A percentile compares a stretch with the other conserved stretches of the same genome.
These are phyloP conservation scores for Aspergillus sp. DNA, from an alignment of 2,329 filamentous ascomycete species.

Conservation along the genomic window DNA sequence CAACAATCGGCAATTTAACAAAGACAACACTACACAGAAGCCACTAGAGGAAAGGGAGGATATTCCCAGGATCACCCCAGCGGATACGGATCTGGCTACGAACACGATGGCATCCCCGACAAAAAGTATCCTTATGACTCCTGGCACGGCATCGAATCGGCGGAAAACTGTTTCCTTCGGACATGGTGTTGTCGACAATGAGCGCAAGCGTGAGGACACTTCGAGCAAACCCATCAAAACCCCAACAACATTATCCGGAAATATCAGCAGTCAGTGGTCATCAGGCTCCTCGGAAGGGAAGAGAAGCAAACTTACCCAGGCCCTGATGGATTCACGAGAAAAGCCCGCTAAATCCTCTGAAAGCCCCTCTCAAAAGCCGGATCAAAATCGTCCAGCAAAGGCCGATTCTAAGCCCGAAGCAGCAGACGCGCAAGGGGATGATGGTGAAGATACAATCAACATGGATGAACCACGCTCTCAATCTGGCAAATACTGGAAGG, in stretches of 20 bases:
- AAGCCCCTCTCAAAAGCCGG: slow-evolving; percentile 9
- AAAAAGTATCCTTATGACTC: slow-evolving; percentile 65
- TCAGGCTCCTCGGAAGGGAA: slow-evolving; percentile 33
- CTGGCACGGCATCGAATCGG: slow-evolving; percentile 56
- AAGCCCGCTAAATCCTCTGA: slow-evolving; percentile 30
- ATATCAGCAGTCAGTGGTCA: slow-evolving; percentile 46
- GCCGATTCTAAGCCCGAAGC: slow-evolving; percentile 6
- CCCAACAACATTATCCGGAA: slow-evolving; percentile 46
- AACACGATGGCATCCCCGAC: slow-evolving; percentile 50
- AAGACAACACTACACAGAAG: slow-evolving; percentile 22
- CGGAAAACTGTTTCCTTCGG: slow-evolving; percentile 64
- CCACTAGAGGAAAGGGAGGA: slow-evolving; percentile 21
- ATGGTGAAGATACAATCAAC: slow-evolving; percentile 53
- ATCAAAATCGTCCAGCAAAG: slow-evolving; percentile 15
- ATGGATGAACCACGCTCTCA: slow-evolving; percentile 56
- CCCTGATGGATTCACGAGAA: slow-evolving; percentile 41
- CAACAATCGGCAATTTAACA: slow-evolving; percentile 20
- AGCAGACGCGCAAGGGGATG: slow-evolving; percentile 26
- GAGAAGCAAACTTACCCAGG: slow-evolving; percentile 43
- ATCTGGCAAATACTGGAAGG: slow-evolving; percentile 63
- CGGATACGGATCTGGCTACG: slow-evolving; percentile 24
- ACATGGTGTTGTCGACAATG: slow-evolving; percentile 57
- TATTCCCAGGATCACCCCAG: slow-evolving; percentile 19
- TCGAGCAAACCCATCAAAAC: slow-evolving; percentile 49
- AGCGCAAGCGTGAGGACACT: slow-evolving; percentile 48